Percentiles rank a stretch among this genome's conserved stretches.
Conservation (phyloP, 768 basidiomycete species). For the Phaffia australis region DNA sequence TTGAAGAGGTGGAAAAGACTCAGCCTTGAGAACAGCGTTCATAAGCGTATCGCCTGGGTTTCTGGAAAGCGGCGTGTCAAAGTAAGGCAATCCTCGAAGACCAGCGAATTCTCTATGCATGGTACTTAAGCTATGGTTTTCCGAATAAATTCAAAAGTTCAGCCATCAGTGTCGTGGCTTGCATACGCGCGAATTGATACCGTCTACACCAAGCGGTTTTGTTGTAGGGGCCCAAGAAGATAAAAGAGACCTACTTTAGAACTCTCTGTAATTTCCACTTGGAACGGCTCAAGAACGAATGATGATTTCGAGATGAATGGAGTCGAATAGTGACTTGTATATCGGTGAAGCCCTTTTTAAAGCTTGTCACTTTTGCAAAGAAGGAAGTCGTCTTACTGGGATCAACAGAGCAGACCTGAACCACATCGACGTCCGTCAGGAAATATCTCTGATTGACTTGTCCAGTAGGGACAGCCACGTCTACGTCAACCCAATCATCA, state of each 20-base stretch:
- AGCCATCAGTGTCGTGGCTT: too few species aligned
- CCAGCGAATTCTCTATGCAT: constrained; percentile 86
- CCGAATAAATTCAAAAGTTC: neutral
- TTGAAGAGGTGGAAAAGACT: constrained; percentile 37
- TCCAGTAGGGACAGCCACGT: constrained; percentile 49
- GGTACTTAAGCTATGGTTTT: constrained; percentile 60
- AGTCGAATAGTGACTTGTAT: constrained; percentile 52
- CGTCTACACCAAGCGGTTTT: neutral
- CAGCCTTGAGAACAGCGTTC: constrained; percentile 58
- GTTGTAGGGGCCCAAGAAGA: constrained; percentile 6
- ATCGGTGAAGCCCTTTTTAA: constrained; percentile 42
- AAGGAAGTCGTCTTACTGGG: constrained; percentile 38
- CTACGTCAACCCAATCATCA: constrained; percentile 75
- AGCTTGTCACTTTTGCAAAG: constrained; percentile 61
- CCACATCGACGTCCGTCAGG: constrained; percentile 76
- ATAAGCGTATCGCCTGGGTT: constrained; percentile 38
- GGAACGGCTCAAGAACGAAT: constrained; percentile 33
- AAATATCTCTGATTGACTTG: constrained; percentile 56
- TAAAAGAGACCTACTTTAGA: constrained; percentile 52
- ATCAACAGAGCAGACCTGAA: constrained; percentile 45
- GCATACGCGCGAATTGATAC: too few species aligned
- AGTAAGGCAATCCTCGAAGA: constrained; percentile 67
- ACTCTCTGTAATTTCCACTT: constrained; percentile 69
- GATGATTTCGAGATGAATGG: constrained; percentile 30
- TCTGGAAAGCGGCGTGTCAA: constrained; percentile 43